Percentiles rank a stretch among this genome's conserved stretches.
These are phyloP conservation scores for Mycena leptocephala DNA, from an alignment of 768 basidiomycete species.

Conservation along the genomic window DNA sequence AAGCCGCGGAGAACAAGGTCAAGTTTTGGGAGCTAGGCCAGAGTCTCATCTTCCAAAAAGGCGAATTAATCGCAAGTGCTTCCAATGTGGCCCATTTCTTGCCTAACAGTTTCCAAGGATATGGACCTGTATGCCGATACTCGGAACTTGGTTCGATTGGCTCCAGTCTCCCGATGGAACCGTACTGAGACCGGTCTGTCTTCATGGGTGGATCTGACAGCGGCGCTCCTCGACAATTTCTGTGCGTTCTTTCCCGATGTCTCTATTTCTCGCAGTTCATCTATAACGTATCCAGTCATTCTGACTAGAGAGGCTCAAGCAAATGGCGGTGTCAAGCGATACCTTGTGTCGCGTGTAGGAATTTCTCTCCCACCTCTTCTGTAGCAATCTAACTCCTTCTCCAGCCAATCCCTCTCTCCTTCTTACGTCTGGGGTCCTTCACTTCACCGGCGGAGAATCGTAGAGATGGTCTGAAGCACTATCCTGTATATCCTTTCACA, in stretches of 20 bases:
- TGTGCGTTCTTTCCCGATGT: conserved; percentile 60
- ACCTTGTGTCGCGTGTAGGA: conserved; percentile 79
- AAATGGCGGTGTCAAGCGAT: conserved; percentile 64
- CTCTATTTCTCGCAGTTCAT: conserved; percentile 12
- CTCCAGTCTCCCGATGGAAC: conserved; percentile 73
- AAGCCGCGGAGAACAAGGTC: conserved; percentile 92
- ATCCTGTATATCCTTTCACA: conserved; percentile 83
- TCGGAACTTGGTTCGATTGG: conserved; percentile 79
- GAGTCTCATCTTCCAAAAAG: conserved; percentile 80
- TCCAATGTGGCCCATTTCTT: background rate
- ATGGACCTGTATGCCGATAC: conserved; percentile 87
- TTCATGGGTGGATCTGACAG: conserved; percentile 80
- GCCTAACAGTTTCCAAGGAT: conserved; percentile 65
- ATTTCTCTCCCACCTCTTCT: background rate
- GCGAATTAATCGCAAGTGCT: conserved; percentile 83
- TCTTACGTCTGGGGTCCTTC: conserved; percentile 82
- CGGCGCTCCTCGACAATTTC: conserved; percentile 84
- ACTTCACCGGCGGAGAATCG: conserved; percentile 72
- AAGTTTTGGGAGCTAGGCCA: conserved; percentile 90
- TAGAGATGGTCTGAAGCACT: conserved; percentile 72
- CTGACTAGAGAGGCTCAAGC: conserved; percentile 72
- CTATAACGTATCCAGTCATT: conserved; percentile 63
- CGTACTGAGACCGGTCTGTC: conserved; percentile 78
- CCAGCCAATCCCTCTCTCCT: conserved; percentile 87
- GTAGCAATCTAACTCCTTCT: conserved; percentile 5